Base-by-base conservation (phyloP, 2,329 filamentous ascomycete genomes). In the Chaetomium olivaceum region DNA sequence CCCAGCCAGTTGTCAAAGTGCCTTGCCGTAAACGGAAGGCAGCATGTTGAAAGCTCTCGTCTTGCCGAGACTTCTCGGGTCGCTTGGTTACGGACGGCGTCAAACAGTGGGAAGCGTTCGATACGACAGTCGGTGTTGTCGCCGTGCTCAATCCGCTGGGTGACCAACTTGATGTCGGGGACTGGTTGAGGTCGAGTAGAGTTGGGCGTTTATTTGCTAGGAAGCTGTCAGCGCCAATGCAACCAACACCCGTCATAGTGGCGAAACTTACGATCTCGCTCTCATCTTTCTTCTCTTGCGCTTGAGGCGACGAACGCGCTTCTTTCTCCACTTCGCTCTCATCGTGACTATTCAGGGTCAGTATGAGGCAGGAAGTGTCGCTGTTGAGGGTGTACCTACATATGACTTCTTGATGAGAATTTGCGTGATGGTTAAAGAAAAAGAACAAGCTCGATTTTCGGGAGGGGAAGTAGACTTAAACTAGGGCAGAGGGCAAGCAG, bases 271-370 rank as follows among this genome's bases (percentile, higher is more conserved):
- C 95, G 89, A 93, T 86, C 95, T 86, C 78, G 94, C 95, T 82
- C 95, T 89, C 85, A 95, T 97, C 94, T 99, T 99, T 93, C 95
- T 96, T 87, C 95, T 93, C 93, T 99, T 99, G 81, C 93, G 91
- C 91, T 98, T 98, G 83, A 99, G 92, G 84, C 95, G 90, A 79
- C 95, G 89, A 85, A 97, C 93, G 82, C 95, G 89, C 94, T 99
- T 99, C 91, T 99, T 99, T 88, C 94, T 95, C 95, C 95, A 98
- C 88, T 98, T 98, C 81, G 93, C 93, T 95, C 94, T 86, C 87
- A 89, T 88, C 83, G 83, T 88, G 84, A 83, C 82, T 68, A 51
- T 27, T 48, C 12, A 56, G 31, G 36, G 62, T 65, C 62, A 70
- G 64, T 57, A 62, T 21, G 54, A 55, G 54, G 25, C 33, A 55